Evolutionary conservation across 192 early-diverging fungal species (phyloP).

Genomic region (Coemansia sp.): DNA sequence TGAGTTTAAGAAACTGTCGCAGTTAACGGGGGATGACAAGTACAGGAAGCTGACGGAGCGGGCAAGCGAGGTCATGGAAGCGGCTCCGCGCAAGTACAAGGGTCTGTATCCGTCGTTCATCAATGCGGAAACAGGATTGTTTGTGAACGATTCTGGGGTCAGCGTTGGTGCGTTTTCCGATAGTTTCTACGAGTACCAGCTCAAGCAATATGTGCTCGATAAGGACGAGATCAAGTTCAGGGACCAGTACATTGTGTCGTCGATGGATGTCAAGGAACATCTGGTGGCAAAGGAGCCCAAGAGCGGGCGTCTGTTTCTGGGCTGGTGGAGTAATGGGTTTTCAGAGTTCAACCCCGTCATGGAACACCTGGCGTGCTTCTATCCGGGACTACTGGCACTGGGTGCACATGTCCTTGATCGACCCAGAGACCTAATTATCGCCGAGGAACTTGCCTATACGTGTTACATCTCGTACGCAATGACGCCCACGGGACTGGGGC

Average conservation of each 20-base stretch:
- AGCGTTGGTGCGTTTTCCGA: conserved; percentile 81
- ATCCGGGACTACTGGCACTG: conserved; percentile 80
- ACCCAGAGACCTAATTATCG: conserved; percentile 68
- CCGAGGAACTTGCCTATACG: conserved; percentile 70
- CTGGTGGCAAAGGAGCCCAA: conserved; percentile 20
- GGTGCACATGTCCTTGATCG: conserved; percentile 57
- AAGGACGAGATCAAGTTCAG: conserved; percentile 63
- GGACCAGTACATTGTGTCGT: conserved; percentile 64
- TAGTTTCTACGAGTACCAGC: conserved; percentile 94
- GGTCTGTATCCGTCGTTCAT: conserved; percentile 78
- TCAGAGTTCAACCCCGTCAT: conserved; percentile 61
- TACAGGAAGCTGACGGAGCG: conserved; percentile 74
- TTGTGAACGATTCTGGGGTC: conserved; percentile 44
- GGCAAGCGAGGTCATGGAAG: conserved; percentile 55
- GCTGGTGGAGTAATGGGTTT: conserved; percentile 2
- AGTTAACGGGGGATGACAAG: conserved; percentile 71
- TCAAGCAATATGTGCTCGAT: conserved; percentile 82
- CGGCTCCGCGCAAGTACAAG: conserved; percentile 44
- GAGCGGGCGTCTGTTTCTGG: conserved; percentile 16
- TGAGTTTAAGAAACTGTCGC: conserved; percentile 81
- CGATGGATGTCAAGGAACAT: conserved; percentile 61
- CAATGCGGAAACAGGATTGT: conserved; percentile 16
- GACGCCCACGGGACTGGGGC: conserved; percentile 75
- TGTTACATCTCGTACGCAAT: conserved; percentile 80
- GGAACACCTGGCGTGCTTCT: conserved; percentile 95